Conservation (phyloP, 2,329 filamentous ascomycete species). For the Zasmidium cellare region DNA sequence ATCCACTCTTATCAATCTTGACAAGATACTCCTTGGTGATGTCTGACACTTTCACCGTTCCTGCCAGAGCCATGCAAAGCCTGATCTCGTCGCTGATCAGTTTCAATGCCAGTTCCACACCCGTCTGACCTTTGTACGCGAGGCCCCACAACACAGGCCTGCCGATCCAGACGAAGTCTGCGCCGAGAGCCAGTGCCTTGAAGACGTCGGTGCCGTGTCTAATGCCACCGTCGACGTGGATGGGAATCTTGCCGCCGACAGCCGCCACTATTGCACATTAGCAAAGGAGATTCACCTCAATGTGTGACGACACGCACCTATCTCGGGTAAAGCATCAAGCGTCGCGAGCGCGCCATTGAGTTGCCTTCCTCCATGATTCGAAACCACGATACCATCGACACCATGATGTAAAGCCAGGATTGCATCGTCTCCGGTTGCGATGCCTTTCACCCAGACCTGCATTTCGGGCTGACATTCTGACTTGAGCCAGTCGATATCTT, state of each 20-base stretch:
- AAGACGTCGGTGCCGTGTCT: slow-evolving; percentile 56
- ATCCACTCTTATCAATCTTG: slow-evolving; percentile 35
- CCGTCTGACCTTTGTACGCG: slow-evolving; percentile 38
- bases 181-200: slow-evolving; percentile 57
- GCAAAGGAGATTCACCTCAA: background rate
- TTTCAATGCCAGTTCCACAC: slow-evolving; percentile 46
- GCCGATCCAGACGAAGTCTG: slow-evolving; percentile 52
- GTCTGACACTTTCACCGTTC: slow-evolving; percentile 37
- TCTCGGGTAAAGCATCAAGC: slow-evolving; percentile 50
- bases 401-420: slow-evolving; percentile 46
- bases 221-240: slow-evolving; percentile 63
- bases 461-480: slow-evolving; percentile 46
- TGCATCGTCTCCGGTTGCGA: slow-evolving; percentile 44
- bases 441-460: slow-evolving; percentile 51
- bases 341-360: slow-evolving; percentile 57
- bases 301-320: slow-evolving; percentile 8
- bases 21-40: slow-evolving; percentile 43
- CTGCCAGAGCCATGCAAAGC: slow-evolving; percentile 43
- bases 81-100: slow-evolving; percentile 42
- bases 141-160: slow-evolving; percentile 53
- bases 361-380: slow-evolving; percentile 60
- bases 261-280: slow-evolving; percentile 28
- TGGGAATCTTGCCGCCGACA: slow-evolving; percentile 50
- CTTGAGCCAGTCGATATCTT: slow-evolving; percentile 52
- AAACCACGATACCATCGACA: slow-evolving; percentile 49